Conservation (phyloP, 768 basidiomycete species). For the Lactarius vividus region DNA sequence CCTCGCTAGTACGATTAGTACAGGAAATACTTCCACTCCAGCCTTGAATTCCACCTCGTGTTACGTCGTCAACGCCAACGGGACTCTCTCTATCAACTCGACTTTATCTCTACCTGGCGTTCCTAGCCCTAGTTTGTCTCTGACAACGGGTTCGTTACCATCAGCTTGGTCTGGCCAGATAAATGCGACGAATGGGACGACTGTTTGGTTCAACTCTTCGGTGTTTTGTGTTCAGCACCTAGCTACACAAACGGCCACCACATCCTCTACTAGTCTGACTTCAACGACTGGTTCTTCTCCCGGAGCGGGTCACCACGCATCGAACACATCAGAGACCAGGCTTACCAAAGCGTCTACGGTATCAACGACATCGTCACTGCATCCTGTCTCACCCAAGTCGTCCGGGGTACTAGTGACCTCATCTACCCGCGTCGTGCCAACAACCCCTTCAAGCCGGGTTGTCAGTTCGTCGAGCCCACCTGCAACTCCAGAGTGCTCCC, state of each 20-base stretch:
- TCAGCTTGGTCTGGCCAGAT: background rate
- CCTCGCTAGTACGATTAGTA: background rate
- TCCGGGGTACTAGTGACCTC: background rate
- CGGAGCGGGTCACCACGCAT: background rate
- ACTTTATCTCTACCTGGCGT: background rate
- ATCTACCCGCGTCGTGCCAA: background rate
- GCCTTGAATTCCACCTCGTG: background rate
- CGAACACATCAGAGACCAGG: background rate
- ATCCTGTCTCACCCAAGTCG: background rate
- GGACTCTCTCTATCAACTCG: background rate
- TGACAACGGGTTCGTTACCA: background rate
- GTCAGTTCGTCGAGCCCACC: too few species aligned
- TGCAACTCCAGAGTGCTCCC: too few species aligned
- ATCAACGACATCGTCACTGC: background rate
- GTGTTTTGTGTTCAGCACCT: background rate
- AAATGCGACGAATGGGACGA: background rate
- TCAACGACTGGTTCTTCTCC: background rate
- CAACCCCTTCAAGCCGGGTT: too few species aligned
- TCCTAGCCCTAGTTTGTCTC: background rate
- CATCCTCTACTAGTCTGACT: background rate
- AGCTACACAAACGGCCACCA: background rate
- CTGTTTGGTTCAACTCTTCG: background rate
- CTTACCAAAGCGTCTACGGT: background rate
- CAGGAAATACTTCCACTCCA: background rate
- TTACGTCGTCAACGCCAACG: background rate